Evolutionary conservation across 768 basidiomycete species (phyloP).

Genomic region (Leccinum variicolor): DNA sequence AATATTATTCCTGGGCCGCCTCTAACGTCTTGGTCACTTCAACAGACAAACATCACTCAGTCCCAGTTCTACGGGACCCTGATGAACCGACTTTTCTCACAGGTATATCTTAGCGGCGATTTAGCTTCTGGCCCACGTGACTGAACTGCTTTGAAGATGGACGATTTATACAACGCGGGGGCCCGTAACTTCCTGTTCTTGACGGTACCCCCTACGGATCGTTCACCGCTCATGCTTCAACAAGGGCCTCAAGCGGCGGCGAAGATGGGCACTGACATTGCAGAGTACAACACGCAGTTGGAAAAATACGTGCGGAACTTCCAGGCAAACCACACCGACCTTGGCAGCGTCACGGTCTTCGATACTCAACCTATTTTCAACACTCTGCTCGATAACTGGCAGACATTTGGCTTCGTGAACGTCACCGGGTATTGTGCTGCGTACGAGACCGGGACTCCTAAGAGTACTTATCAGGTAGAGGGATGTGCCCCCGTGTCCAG

Average conservation of each 20-base stretch:
- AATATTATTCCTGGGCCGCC: neutral
- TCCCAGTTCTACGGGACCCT: constrained; percentile 22
- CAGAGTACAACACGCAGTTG: constrained; percentile 47
- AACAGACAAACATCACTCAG: constrained; percentile 23
- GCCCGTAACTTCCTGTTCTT: constrained; percentile 62
- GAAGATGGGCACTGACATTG: constrained; percentile 34
- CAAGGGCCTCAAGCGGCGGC: constrained; percentile 31
- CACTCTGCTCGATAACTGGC: constrained; percentile 49
- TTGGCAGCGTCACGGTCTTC: constrained; percentile 47
- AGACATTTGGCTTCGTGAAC: constrained; percentile 55
- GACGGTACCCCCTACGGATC: constrained; percentile 57
- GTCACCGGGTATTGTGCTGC: constrained; percentile 55
- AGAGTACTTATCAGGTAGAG: constrained; percentile 48
- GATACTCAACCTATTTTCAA: constrained; percentile 60
- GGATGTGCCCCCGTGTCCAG: constrained; percentile 62
- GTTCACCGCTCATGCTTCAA: constrained; percentile 50
- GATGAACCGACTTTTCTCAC: constrained; percentile 27
- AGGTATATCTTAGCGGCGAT: constrained; percentile 11
- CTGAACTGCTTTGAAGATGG: constrained; percentile 9
- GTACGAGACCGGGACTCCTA: constrained; percentile 56
- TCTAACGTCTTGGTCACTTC: neutral
- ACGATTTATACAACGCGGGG: constrained; percentile 34
- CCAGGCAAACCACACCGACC: constrained; percentile 37
- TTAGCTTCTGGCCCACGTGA: neutral
- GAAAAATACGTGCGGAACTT: constrained; percentile 36